These are phyloP conservation scores for Colletotrichum destructivum DNA, from an alignment of 2,329 filamentous ascomycete species.

Conservation along the genomic window DNA sequence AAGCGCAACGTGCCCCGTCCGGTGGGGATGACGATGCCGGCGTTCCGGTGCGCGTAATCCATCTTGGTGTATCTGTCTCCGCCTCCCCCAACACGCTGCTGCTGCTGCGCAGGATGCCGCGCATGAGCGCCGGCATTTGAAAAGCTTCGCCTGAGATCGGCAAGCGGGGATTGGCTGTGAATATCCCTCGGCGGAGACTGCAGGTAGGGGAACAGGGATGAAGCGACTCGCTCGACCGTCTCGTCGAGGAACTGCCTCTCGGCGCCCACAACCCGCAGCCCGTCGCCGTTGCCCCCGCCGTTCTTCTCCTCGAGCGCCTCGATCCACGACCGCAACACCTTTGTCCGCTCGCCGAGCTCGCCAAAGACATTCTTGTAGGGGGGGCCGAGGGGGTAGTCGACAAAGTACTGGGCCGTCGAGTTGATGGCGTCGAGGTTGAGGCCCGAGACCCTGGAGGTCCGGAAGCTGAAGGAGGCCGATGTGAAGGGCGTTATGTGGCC, in stretches of 20 bases:
- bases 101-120: neutral
- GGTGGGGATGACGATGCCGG: constrained; percentile 55
- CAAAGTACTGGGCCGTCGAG: constrained; percentile 43
- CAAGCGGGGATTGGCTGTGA: constrained; percentile 42
- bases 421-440: constrained; percentile 41
- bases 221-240: constrained; percentile 40
- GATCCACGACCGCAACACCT: constrained; percentile 45
- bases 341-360: constrained; percentile 50
- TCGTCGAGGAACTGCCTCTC: constrained; percentile 34
- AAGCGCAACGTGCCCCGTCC: constrained; percentile 52
- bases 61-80: neutral
- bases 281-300: neutral
- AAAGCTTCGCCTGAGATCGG: constrained; percentile 42
- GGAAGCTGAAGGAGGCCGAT: constrained; percentile 23
- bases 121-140: constrained; percentile 10
- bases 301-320: constrained; percentile 33
- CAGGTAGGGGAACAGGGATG: constrained; percentile 37
- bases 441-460: constrained; percentile 10
- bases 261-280: constrained; percentile 29
- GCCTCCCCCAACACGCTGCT: constrained; percentile 9
- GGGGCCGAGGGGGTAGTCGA: constrained; percentile 48
- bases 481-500: constrained; percentile 27
- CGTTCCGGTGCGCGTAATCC: constrained; percentile 40
- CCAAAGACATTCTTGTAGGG: constrained; percentile 52
- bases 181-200: constrained; percentile 31